A percentile compares a stretch with the other conserved stretches of the same genome.
Evolutionary conservation across 2,329 filamentous ascomycete species (phyloP).

Genomic region (Aspergillus arachidicola): DNA sequence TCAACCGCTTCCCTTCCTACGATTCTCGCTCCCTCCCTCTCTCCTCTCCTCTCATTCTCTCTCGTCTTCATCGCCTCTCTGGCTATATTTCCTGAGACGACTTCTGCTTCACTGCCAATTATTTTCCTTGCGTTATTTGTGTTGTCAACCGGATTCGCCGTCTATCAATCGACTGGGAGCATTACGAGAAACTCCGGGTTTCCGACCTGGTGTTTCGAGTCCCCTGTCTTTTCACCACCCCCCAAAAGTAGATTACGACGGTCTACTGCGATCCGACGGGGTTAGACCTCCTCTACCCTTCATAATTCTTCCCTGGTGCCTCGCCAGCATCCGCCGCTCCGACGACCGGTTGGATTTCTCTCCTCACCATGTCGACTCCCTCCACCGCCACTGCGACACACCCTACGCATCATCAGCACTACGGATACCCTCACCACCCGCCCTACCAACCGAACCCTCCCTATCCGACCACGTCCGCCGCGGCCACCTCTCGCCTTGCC

Average conservation of each 20-base stretch:
- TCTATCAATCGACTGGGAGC: conserved; percentile 11
- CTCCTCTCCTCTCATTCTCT: conserved; percentile 3
- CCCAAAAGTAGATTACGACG: conserved; percentile 8
- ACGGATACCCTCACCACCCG: conserved; percentile 62
- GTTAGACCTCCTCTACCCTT: not conserved
- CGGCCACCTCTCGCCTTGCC: conserved; percentile 44
- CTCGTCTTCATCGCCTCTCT: conserved; percentile 2
- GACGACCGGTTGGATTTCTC: conserved; percentile 31
- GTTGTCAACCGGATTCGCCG: conserved; percentile 3
- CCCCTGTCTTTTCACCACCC: conserved; percentile 8
- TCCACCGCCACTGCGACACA: conserved; percentile 75
- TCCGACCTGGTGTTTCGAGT: conserved; percentile 21
- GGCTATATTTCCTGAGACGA: conserved; percentile 3
- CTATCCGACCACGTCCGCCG: conserved; percentile 53
- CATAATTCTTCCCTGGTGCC: conserved; percentile 7
- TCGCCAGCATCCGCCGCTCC: conserved; percentile 26
- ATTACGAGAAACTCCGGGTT: conserved; percentile 22
- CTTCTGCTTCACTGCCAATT: not conserved
- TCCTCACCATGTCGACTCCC: conserved; percentile 72
- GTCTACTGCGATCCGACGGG: conserved; percentile 20
- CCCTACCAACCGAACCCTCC: conserved; percentile 57
- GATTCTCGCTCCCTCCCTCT: not conserved
- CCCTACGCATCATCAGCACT: conserved; percentile 63
- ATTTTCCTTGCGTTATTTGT: not conserved
- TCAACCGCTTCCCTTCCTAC: conserved; percentile 6